A percentile compares a stretch with the other conserved stretches of the same genome.
Conservation (phyloP, 441 rosid genomes). For the Hura crepitans region DNA sequence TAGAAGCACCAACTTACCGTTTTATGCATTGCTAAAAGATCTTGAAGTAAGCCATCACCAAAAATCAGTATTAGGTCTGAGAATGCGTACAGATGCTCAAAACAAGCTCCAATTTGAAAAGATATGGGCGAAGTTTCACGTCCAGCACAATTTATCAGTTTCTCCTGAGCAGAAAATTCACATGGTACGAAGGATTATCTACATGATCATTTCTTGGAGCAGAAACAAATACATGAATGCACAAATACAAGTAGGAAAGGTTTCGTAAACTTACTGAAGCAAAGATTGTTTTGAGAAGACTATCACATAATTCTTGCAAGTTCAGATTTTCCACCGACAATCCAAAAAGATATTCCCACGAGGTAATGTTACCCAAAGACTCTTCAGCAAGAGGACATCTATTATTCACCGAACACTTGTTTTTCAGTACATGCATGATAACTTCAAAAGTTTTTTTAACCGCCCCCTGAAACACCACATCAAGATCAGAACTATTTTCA, state of each 20-base stretch:
- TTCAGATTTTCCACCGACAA: constrained; percentile 44
- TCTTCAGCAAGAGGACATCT: constrained; percentile 37
- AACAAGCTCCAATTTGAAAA: constrained; percentile 40
- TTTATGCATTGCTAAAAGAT: constrained; percentile 69
- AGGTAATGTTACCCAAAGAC: constrained; percentile 42
- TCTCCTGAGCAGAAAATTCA: constrained; percentile 48
- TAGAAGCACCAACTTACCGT: constrained; percentile 41
- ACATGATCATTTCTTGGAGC: constrained; percentile 7
- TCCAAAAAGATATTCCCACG: constrained; percentile 61
- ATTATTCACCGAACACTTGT: constrained; percentile 36
- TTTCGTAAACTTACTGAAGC: constrained; percentile 49
- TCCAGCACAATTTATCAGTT: constrained; percentile 39
- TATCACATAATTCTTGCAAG: constrained; percentile 44
- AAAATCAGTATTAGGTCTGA: constrained; percentile 59
- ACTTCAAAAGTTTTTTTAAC: constrained; percentile 35
- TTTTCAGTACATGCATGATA: constrained; percentile 44
- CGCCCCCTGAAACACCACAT: constrained; percentile 40
- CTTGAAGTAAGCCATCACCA: constrained; percentile 57
- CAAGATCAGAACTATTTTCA: constrained; percentile 31
- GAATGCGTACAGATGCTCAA: constrained; percentile 47
- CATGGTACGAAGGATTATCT: constrained; percentile 19
- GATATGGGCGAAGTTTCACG: constrained; percentile 30
- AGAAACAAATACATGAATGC: background rate
- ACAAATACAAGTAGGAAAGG: constrained; percentile 3
- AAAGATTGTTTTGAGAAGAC: constrained; percentile 46